Evolutionary conservation across 192 early-diverging fungal genomes (phyloP), one percentile per base, ranked within the genome.

Genomic region (Coemansia sp.): DNA sequence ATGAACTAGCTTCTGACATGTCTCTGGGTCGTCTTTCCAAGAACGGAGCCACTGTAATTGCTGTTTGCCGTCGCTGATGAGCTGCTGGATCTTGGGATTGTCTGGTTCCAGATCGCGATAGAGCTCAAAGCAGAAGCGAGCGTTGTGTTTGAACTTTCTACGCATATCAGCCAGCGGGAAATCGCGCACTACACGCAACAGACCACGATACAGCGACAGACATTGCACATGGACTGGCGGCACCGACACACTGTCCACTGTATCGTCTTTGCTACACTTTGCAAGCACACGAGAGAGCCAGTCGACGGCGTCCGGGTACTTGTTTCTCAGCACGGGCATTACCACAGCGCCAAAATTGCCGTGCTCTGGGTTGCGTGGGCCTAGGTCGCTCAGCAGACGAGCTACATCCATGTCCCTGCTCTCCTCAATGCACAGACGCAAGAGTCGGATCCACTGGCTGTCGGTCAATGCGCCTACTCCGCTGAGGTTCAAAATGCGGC

Each of bases 51-150:
- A 84, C 12, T 52, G 38, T 20, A 65, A 59, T 63, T 84, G 82
- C 2, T 33, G 22, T 13, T 18, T 1, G 12, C 82, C 82, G 8
- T 84, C 71, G 1, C 27, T 31, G 1, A 74, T 33, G 13, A 84
- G 64, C 61, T 51, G 16, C 6, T 15, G 20, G 11, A 68, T 52
- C 15, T 27, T 33, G 7, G 67, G 33, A 7, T 73, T 64, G 31
- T n/a, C 2, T 2, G 55, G 66, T 3, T 76, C 65, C 55, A 79
- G 46, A 38, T 76, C 65, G 13, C 75, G 67, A 33, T 84, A 84
- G n/a, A 84, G 71, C 55, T 84, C 82, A 73, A 73, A 79, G 16
- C 72, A 59, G 65, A 76, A 78, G 29, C 82, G 76, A 27, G 43
- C 74, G 44, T 84, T 84, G 60, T 75, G 38, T 29, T 24, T 36